Conservation (phyloP, 345 rosid species). For the Populus euphratica region DNA sequence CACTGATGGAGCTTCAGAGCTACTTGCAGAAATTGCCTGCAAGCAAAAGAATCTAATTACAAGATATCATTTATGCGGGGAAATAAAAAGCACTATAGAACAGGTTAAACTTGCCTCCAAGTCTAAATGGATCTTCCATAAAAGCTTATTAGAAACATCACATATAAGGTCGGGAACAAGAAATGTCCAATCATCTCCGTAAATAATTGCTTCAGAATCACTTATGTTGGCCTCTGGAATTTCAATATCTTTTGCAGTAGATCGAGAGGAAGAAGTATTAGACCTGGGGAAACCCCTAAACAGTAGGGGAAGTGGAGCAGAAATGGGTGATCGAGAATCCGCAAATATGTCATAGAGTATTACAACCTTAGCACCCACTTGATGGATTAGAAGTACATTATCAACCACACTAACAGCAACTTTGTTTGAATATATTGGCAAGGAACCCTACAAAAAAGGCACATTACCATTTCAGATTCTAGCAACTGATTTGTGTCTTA, state of each 20-base stretch:
- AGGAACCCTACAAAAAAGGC: constrained; percentile 63
- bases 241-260: constrained; percentile 46
- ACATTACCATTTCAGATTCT: background rate
- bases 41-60: constrained; percentile 20
- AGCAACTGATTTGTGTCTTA: background rate
- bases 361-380: constrained; percentile 91
- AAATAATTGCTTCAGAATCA: constrained; percentile 51
- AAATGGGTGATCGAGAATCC: constrained; percentile 92
- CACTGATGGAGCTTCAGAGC: constrained; percentile 82
- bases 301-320: constrained; percentile 94
- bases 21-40: constrained; percentile 92
- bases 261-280: constrained; percentile 39
- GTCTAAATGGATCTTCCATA: constrained; percentile 91
- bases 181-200: constrained; percentile 89
- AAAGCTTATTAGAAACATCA: constrained; percentile 59
- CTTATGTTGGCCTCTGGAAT: constrained; percentile 48
- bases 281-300: constrained; percentile 71
- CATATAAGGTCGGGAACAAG: constrained; percentile 86
- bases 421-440: constrained; percentile 90
- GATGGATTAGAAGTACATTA: constrained; percentile 92
- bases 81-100: background rate
- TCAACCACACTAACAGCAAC: constrained; percentile 83
- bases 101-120: constrained; percentile 59
- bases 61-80: background rate
- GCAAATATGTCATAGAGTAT: constrained; percentile 87